A percentile compares a stretch with the other conserved stretches of the same genome.
Conservation (phyloP, 805 yeast genomes). For the Pichia phayaonensis region DNA sequence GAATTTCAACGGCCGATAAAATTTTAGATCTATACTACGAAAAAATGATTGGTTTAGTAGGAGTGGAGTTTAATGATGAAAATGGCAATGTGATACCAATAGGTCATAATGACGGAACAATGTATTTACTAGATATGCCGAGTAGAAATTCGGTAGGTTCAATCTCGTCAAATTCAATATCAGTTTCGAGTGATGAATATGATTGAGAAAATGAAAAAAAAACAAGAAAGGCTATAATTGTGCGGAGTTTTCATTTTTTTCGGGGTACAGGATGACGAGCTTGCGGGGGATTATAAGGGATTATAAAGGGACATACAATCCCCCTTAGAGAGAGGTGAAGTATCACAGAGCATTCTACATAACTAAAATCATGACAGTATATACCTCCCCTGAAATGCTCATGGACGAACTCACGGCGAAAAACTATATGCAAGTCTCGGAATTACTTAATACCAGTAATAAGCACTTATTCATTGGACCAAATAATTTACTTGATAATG, state of each 20-base stretch:
- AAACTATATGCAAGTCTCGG: conserved; percentile 13
- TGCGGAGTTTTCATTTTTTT: neutral
- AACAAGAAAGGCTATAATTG: neutral
- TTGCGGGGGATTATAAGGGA: neutral
- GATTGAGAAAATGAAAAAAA: neutral
- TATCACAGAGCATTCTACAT: neutral
- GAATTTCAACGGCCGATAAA: conserved; percentile 30
- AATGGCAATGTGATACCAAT: neutral
- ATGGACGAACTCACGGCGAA: neutral
- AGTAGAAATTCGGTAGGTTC: neutral
- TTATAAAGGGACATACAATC: neutral
- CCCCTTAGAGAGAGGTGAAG: neutral
- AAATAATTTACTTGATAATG: conserved; percentile 16
- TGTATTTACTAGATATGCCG: neutral
- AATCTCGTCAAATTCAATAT: neutral
- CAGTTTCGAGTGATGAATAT: neutral
- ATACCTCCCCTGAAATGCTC: neutral
- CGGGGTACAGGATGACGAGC: neutral
- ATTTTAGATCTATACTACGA: conserved; percentile 41
- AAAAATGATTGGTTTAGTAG: conserved; percentile 44
- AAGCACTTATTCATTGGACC: conserved; percentile 24
- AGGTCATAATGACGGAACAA: neutral
- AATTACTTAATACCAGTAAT: conserved; percentile 18
- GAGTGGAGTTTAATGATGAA: conserved; percentile 18
- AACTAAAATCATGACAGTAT: neutral